Base-by-base conservation (phyloP, 495 filamentous ascomycete genomes). In the Neurospora intermedia region DNA sequence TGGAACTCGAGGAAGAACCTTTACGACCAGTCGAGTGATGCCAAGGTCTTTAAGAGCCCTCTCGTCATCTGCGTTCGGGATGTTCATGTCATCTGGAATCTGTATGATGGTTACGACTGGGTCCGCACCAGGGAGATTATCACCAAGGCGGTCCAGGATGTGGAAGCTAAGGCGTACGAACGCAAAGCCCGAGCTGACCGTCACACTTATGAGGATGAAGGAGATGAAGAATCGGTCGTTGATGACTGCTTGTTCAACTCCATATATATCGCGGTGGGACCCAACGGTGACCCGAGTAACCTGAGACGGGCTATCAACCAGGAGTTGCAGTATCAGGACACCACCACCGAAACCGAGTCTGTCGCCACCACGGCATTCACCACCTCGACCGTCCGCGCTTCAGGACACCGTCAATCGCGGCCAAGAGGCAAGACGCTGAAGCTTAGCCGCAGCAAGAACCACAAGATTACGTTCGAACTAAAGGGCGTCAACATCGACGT, bases 21-120 rank as follows among this genome's bases (percentile, higher is more conserved):
- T 0, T 95, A 95, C 75, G 90, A 91, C 40, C 83, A 88, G 13
- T 82, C 85, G 10, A 89, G 91, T 73, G 87, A 90, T 43, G 79
- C 82, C 11, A 91, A 90, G 74, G 80, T 90, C n/a, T 85, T 84
- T 69, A 80, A 76, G 7, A 92, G 90, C 75, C 95, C 96, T 16
- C 84, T 98, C 31, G 89, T 89, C 73, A 84, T 98, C 10, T 87
- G 89, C 42, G 86, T 98, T 18, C 89, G 93, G 6, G 94, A 97
- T 80, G 89, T 96, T 16, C 93, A 98, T 79, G 84, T 97, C 69
- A 97, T 98, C 74, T 99, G 96, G 96, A 97, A 99, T 79, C 84
- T 99, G 2, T 97, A 94, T 79, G 96, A 99, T 82, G 96, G 96
- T 7, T 99, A 97, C 78, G 96, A 99, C 81, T 99, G 96, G 96